Conservation (phyloP, 2,329 filamentous ascomycete genomes). For the Colletotrichum siamense region DNA sequence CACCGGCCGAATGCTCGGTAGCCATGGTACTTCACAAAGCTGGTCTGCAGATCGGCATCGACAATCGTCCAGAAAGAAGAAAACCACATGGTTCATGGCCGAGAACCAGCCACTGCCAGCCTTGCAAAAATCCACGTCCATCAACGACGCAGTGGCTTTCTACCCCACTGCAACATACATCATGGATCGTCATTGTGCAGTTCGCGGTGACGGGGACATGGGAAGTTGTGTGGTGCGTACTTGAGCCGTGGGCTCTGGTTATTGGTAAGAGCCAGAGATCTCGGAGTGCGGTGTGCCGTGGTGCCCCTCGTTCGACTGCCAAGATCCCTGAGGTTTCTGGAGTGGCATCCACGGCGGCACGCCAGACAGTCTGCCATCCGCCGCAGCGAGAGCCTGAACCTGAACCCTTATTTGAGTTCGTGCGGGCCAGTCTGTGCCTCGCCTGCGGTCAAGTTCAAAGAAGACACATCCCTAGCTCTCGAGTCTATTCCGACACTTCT, state of each 20-base stretch:
- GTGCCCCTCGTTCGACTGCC: background rate
- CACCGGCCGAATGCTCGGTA: background rate
- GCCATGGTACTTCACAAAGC: background rate
- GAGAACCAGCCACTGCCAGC: background rate
- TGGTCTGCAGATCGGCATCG: background rate
- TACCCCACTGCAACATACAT: conserved; percentile 1
- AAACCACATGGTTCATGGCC: background rate
- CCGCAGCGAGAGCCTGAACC: background rate
- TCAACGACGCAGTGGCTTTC: background rate
- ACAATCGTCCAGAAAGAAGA: background rate
- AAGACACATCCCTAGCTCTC: background rate
- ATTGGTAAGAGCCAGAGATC: background rate
- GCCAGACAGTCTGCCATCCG: background rate
- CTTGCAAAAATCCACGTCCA: background rate
- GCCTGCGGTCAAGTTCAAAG: background rate
- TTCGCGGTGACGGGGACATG: background rate
- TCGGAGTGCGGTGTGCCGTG: background rate
- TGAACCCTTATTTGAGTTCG: background rate
- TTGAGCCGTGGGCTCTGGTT: background rate
- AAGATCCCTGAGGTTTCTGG: background rate
- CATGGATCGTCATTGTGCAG: conserved; percentile 14
- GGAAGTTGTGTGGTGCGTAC: background rate
- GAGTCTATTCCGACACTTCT: background rate
- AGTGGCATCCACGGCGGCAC: background rate
- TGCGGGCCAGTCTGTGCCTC: background rate